Evolutionary conservation across 1,284 basidiomycete species (phyloP), one percentile per base, ranked within the genome.

Genomic region (Heterobasidion occidentale): DNA sequence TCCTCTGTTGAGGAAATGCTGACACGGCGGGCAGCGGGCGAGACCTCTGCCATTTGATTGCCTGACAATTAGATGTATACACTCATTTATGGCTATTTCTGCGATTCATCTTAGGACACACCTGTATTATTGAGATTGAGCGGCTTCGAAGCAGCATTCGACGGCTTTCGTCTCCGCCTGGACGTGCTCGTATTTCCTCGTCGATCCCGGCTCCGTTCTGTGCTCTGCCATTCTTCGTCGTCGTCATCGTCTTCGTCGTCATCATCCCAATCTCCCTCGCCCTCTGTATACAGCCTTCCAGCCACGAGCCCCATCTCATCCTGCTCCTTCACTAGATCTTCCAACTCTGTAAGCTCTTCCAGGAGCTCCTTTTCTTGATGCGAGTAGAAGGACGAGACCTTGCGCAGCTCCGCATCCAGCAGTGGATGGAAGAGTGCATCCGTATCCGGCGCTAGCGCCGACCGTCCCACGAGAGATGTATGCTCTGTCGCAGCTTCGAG

Each of bases 321-420:
- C 64, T 88, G 81, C 60, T 77, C 71, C 33, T 72, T 67, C 6
- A 94, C 76, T 45, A 88, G 80, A n/a, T 78, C 78, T 63, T 90
- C 84, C 46, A 96, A 68, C 17, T 80, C 75, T 1, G 75, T 72
- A 7, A 90, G 73, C 35, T 90, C 85, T 2, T 78, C 77, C 12
- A 83, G 65, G 1, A 95, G 69, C 58, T 94, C 90, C 45, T 77
- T 80, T 64, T 90, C 85, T 69, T 94, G 92, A 7, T 74, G 66
- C 56, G 81, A 79, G 70, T 98, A 98, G 69, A 98, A 98, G 0
- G 76, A 60, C 36, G 77, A 75, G 20, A 98, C 88, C 77, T 96
- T 98, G 66, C 78, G 74, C 46, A 96, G 76, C 66, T 99, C 94
- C 57, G 81, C 77, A 68, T 97, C 89, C 36, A 98, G 78, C 0